Base-by-base conservation (phyloP, 2,329 filamentous ascomycete species). In the Herpotrichia juniperi region DNA sequence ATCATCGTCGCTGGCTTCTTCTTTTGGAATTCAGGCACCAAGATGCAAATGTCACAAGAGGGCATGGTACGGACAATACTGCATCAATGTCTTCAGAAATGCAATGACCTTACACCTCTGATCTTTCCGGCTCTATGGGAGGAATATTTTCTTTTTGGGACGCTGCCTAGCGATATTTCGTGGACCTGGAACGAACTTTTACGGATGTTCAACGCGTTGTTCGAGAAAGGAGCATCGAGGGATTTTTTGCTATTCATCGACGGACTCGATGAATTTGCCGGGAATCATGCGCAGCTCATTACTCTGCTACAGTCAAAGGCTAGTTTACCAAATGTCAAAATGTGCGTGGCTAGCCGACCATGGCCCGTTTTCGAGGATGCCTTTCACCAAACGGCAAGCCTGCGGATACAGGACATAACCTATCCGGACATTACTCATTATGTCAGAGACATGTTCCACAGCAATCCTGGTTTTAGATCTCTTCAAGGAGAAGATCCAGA, bases 111-210 rank as follows among this genome's bases (percentile, higher is more conserved):
- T 21, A 21, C 24, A n/a, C 8, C 37, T 19, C 37, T 7, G n/a
- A n/a, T 42, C 6, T 42, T 42, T 42, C 37, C 37, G 12, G 6
- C 9, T 5, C 16, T 16, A 21, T 42, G 37, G 37, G n/a, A 42
- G 19, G 8, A 19, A 5, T n/a, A 21, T n/a, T 16, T 21, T 9
- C 12, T 24, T n/a, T 42, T 42, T n/a, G 37, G 37, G 5, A 24
- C 12, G 5, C 19, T 42, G 8, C 64, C 2, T 48, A 65, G n/a
- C 54, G 61, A n/a, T 31, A 54, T 4, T 63, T 67, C 19, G 53
- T 57, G 1, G 53, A 24, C 37, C 6, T 42, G 37, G 37, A 16
- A 8, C 5, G 37, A 42, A 24, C 21, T 42, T 4, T 4, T 8
- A 9, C 6, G n/a, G 9, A 21, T 8, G 9, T 24, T 42, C 37